Conservation (phyloP, 1,139 yeast species). For the Nakaseomyces delphensis region DNA sequence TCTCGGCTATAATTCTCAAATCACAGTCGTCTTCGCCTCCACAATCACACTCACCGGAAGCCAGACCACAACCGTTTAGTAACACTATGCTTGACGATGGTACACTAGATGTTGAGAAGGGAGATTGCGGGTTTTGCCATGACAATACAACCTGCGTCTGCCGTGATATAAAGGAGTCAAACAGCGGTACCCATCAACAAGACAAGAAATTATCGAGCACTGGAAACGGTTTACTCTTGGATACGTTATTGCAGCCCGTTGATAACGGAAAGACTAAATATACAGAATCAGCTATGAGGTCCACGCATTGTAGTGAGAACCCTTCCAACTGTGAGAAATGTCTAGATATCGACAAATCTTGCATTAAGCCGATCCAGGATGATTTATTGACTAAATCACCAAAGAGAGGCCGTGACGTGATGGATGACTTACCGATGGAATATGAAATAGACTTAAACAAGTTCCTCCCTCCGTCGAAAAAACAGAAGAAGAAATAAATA, state of each 20-base stretch:
- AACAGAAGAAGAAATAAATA: not conserved
- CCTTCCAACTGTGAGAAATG: constrained; percentile 2
- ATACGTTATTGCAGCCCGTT: not conserved
- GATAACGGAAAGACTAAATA: not conserved
- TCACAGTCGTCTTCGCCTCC: not conserved
- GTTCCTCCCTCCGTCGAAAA: not conserved
- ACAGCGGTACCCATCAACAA: not conserved
- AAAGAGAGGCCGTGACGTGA: not conserved
- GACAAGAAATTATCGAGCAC: not conserved
- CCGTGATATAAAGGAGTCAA: not conserved
- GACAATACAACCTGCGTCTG: constrained; percentile 6
- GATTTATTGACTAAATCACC: not conserved
- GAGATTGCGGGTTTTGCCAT: constrained; percentile 7
- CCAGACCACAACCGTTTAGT: constrained; percentile 1
- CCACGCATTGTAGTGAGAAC: constrained; percentile 4
- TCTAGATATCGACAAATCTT: constrained; percentile 1
- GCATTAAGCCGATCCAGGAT: not conserved
- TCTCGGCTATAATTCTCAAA: not conserved
- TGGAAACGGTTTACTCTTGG: not conserved
- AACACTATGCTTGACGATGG: not conserved
- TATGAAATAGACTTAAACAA: not conserved
- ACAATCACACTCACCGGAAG: not conserved
- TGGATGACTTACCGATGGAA: constrained; percentile 5
- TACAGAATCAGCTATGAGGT: constrained; percentile 4
- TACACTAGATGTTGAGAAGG: constrained; percentile 1